Conservation (phyloP, 345 rosid species). For the Hibiscus trionum region DNA sequence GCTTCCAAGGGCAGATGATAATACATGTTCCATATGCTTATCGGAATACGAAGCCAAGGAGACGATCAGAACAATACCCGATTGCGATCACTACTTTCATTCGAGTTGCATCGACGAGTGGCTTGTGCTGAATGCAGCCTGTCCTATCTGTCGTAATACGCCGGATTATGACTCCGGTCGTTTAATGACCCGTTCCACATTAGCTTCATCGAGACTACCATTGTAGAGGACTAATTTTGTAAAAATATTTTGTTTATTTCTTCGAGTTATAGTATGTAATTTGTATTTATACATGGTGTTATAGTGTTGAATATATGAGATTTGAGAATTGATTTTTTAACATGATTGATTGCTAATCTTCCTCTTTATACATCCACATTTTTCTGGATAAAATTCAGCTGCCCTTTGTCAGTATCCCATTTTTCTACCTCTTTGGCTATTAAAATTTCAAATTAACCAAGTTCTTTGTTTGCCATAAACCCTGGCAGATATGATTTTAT, state of each 20-base stretch:
- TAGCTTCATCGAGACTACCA: background rate
- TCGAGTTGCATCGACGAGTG: conserved; percentile 49
- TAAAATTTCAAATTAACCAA: too few species aligned
- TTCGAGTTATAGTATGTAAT: background rate
- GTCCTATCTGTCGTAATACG: conserved; percentile 50
- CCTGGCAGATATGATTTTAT: too few species aligned
- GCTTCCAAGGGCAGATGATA: conserved; percentile 34
- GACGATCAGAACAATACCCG: conserved; percentile 40
- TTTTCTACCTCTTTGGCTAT: too few species aligned
- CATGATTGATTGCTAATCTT: too few species aligned
- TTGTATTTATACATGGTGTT: background rate
- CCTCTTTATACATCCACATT: too few species aligned
- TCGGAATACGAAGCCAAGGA: conserved; percentile 46
- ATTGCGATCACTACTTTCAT: conserved; percentile 56
- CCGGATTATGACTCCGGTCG: background rate
- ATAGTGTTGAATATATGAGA: background rate
- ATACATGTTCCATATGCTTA: conserved; percentile 43
- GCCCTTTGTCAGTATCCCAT: too few species aligned
- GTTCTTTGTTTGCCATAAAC: too few species aligned
- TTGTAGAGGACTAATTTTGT: background rate
- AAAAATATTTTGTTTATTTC: background rate
- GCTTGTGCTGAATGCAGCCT: conserved; percentile 43
- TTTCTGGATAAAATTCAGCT: too few species aligned
- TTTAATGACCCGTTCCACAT: background rate
- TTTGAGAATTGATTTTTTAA: too few species aligned